Base-by-base conservation (phyloP, 352 stramenopile species). In the Albugo laibachii region DNA sequence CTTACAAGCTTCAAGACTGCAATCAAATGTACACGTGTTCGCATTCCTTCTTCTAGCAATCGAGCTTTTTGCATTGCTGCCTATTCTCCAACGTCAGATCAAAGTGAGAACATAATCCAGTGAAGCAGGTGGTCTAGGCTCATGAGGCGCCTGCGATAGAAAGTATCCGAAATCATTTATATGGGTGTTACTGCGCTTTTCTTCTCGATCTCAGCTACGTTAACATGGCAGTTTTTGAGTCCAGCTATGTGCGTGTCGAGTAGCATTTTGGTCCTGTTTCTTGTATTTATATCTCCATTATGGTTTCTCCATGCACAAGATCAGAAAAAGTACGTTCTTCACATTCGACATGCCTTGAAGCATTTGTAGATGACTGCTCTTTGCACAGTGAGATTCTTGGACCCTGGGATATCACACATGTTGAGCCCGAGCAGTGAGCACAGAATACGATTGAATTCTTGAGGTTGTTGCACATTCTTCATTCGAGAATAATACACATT, bases 11-110 rank as follows among this genome's bases (percentile, higher is more conserved):
- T 96, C 86, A 40, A 69, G 86, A 3, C 57, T 96, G 27, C 69
- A 85, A 53, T 92, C 74, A 36, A 94, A 92, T 56, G 77, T 93
- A 59, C 75, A 92, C 53, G 83, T 94, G 44, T 93, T 94, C 43
- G 82, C 63, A n/a, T 87, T 95, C 53, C 67, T 95, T 34, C 52
- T 94, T 13, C 63, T 95, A 43, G 80, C 85, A 11, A 89, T 95
- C 31, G 80, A 94, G 55, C 62, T 93, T 34, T 95, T 96, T 52
- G 79, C 76, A 12, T 62, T 95, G 49, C 92, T 93, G 18, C 85
- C 85, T 13, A 81, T 93, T 40, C 80, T 88, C 41, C 69, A 83
- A 53, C 65, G 74, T 41, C 66, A 85, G 47, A 63, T 92, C 52
- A 92, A 92, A 65, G 78, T 88, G 39, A 31, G 54, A 3, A 10